phyloP scores from a whole-genome alignment of 2,329 filamentous ascomycete genomes.

The Ophiosphaerella herpotricha region DNA sequence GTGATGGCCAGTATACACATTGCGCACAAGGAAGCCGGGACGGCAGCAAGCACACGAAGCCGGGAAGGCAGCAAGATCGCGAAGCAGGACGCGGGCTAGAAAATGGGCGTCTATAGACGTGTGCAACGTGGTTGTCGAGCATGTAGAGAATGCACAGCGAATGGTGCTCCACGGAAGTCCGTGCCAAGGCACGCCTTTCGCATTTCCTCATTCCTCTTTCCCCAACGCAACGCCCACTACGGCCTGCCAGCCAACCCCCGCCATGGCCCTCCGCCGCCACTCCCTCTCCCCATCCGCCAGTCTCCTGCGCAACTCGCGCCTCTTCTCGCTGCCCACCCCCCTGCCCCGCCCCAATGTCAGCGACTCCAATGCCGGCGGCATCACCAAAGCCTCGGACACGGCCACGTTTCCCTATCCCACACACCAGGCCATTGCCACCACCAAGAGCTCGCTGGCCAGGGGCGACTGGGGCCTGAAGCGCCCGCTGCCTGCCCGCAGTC shows the following conservation, averaged over 20 bases:
- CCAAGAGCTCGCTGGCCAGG: slow-evolving; percentile 69
- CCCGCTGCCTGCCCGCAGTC: slow-evolving; percentile 73
- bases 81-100: neutral
- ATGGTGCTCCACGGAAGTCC: slow-evolving; percentile 19
- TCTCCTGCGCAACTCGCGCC: slow-evolving; percentile 81
- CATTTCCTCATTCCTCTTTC: too few relatives aligned
- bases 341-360: slow-evolving; percentile 64
- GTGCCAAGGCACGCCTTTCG: neutral
- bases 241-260: slow-evolving; percentile 15
- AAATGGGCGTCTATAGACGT: neutral
- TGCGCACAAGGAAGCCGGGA: too few relatives aligned
- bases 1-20: neutral
- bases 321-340: slow-evolving; percentile 84
- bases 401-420: slow-evolving; percentile 81
- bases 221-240: neutral
- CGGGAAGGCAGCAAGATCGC: too few relatives aligned
- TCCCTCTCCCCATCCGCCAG: slow-evolving; percentile 63
- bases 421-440: slow-evolving; percentile 79
- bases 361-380: slow-evolving; percentile 52
- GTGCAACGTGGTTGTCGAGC: neutral
- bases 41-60: too few relatives aligned
- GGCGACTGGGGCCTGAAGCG: slow-evolving; percentile 96
- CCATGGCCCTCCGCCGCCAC: slow-evolving; percentile 43
- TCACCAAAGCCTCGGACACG: slow-evolving; percentile 63
- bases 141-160: slow-evolving; percentile 12